Evolutionary conservation across 441 rosid genomes (phyloP).

Genomic region (Metrosideros polymorpha): DNA sequence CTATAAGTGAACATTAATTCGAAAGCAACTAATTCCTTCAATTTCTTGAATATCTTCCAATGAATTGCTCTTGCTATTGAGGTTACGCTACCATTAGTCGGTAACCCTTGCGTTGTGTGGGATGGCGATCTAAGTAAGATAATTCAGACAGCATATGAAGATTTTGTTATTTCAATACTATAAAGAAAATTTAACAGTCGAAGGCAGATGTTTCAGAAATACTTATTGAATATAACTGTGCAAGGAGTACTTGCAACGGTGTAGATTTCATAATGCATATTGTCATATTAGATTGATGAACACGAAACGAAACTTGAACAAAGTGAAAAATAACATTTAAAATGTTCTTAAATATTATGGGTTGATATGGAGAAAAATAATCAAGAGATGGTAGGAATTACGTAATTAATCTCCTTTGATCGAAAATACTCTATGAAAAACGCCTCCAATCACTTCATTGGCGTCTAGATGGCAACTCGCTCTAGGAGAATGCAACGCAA

Average conservation of each 20-base stretch:
- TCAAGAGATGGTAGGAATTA: background rate
- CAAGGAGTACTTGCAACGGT: too few relatives aligned
- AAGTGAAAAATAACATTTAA: background rate
- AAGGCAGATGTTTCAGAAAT: too few relatives aligned
- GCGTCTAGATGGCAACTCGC: too few relatives aligned
- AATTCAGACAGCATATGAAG: accelerated
- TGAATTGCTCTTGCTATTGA: background rate
- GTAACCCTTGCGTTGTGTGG: accelerated
- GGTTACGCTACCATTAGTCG: background rate
- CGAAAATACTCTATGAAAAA: background rate
- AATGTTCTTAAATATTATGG: too few relatives aligned
- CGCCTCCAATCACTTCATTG: background rate
- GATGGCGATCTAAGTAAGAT: background rate
- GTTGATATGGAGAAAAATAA: background rate
- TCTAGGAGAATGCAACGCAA: background rate
- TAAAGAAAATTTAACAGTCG: too few relatives aligned
- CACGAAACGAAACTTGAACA: background rate
- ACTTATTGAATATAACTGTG: too few relatives aligned
- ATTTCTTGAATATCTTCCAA: background rate
- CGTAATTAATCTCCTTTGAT: background rate
- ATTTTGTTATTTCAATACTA: too few relatives aligned
- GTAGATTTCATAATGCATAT: too few relatives aligned
- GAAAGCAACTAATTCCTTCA: background rate
- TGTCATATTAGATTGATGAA: too few relatives aligned
- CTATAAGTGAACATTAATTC: background rate